Conservation (phyloP, 2,329 filamentous ascomycete species). For the Parastagonospora nodorum region DNA sequence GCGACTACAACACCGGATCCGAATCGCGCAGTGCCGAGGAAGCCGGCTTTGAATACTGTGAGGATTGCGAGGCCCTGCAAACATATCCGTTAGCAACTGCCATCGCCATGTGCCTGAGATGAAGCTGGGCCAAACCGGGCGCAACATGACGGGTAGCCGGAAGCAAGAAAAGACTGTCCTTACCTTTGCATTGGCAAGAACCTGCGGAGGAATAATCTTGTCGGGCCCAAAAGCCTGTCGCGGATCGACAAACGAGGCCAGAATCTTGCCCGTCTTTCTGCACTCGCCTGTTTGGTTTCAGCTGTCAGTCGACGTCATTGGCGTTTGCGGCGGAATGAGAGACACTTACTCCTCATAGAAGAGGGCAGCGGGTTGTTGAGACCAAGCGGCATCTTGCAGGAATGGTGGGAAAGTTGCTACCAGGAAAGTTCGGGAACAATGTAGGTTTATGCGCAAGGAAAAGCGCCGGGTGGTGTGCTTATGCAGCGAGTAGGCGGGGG, state of each 20-base stretch:
- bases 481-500: conserved; percentile 3
- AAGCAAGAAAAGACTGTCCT: neutral
- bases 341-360: conserved; percentile 57
- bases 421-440: neutral
- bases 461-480: neutral
- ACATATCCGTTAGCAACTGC: conserved; percentile 3
- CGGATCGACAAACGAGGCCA: conserved; percentile 92
- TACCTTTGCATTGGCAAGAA: conserved; percentile 92
- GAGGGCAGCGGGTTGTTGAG: conserved; percentile 61
- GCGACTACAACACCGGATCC: conserved; percentile 83
- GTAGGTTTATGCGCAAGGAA: neutral
- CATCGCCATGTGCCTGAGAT: neutral
- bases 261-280: conserved; percentile 94
- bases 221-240: conserved; percentile 92
- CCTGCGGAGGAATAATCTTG: conserved; percentile 90
- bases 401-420: neutral
- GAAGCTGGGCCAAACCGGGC: neutral
- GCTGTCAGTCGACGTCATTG: conserved; percentile 42
- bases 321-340: conserved; percentile 7
- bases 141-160: too few species aligned
- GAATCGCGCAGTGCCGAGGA: conserved; percentile 80
- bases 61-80: conserved; percentile 76
- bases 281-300: conserved; percentile 75
- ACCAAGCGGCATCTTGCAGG: conserved; percentile 49
- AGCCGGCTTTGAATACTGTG: conserved; percentile 85